Percentiles rank a stretch among this genome's conserved stretches.
Conservation (phyloP, 2,329 filamentous ascomycete species). For the Pseudonectria foliicola region DNA sequence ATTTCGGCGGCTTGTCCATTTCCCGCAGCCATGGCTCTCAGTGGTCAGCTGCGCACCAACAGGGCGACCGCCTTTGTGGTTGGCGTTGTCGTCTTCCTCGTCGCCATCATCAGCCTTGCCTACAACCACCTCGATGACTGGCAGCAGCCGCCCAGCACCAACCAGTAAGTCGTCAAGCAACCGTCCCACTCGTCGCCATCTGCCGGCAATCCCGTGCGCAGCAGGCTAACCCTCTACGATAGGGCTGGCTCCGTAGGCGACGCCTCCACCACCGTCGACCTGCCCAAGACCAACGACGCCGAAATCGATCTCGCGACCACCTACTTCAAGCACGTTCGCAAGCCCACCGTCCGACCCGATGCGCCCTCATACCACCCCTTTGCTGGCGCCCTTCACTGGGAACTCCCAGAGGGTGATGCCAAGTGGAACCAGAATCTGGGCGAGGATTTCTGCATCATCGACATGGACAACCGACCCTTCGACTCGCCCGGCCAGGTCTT, state of each 20-base stretch:
- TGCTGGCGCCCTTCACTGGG: slow-evolving; percentile 25
- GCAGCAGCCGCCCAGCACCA: slow-evolving; percentile 13
- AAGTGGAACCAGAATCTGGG: slow-evolving; percentile 29
- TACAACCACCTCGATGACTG: slow-evolving; percentile 27
- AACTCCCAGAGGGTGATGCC: slow-evolving; percentile 19
- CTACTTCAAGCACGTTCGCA: slow-evolving; percentile 27
- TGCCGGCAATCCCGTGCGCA: background rate
- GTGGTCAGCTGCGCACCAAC: slow-evolving; percentile 23
- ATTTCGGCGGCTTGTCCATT: slow-evolving; percentile 2
- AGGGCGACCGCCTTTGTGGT: slow-evolving; percentile 23
- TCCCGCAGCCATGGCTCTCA: slow-evolving; percentile 1
- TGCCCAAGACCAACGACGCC: slow-evolving; percentile 13
- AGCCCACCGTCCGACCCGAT: slow-evolving; percentile 21
- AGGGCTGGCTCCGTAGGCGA: slow-evolving; percentile 16
- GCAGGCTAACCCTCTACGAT: background rate
- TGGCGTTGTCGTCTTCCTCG: slow-evolving; percentile 26
- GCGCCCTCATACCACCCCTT: slow-evolving; percentile 21
- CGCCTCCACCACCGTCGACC: slow-evolving; percentile 11
- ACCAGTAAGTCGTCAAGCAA: slow-evolving; percentile 17
- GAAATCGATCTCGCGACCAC: slow-evolving; percentile 22
- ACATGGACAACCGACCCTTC: slow-evolving; percentile 37
- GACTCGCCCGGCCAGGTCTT: slow-evolving; percentile 30
- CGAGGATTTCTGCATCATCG: slow-evolving; percentile 37
- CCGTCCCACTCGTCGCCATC: too few relatives aligned
- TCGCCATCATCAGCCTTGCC: slow-evolving; percentile 24